phyloP scores from a whole-genome alignment of 441 rosid species.

The Pelargonium citronellum region DNA sequence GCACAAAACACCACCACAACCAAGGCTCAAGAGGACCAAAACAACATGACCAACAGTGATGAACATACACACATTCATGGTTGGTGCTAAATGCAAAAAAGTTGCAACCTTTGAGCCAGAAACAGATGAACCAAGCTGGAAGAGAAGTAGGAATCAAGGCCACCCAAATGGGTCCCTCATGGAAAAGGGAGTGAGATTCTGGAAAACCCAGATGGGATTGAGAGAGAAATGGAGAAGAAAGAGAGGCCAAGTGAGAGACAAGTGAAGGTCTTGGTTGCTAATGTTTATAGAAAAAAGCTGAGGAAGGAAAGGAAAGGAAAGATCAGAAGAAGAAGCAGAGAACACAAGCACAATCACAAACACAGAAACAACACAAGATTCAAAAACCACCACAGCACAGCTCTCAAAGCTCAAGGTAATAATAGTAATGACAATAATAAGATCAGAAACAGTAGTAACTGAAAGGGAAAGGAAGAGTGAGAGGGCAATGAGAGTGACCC shows the following conservation, averaged over 20 bases:
- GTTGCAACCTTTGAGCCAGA: neutral
- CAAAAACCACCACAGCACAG: slow-evolving; percentile 1
- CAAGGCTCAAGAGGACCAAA: slow-evolving; percentile 28
- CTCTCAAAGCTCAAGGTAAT: slow-evolving; percentile 6
- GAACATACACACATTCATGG: slow-evolving; percentile 1
- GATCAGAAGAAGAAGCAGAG: neutral
- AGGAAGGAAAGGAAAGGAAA: neutral
- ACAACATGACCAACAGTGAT: slow-evolving; percentile 18
- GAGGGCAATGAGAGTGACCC: neutral
- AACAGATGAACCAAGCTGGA: neutral
- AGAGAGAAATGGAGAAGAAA: slow-evolving; percentile 5
- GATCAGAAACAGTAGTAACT: neutral
- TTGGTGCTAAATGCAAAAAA: neutral
- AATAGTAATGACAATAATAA: slow-evolving; percentile 4
- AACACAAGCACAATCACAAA: neutral
- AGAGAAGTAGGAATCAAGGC: neutral
- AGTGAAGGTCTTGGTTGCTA: slow-evolving; percentile 2
- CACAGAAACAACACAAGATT: neutral
- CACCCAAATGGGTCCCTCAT: neutral
- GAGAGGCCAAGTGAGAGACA: neutral
- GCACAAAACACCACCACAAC: slow-evolving; percentile 34
- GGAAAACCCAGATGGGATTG: neutral
- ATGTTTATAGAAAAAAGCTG: slow-evolving; percentile 4
- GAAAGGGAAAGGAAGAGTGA: neutral
- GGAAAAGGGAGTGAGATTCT: neutral